Percentiles rank a stretch among this genome's conserved stretches.
Conservation (phyloP, 805 yeast genomes). For the Starmerella apis region DNA sequence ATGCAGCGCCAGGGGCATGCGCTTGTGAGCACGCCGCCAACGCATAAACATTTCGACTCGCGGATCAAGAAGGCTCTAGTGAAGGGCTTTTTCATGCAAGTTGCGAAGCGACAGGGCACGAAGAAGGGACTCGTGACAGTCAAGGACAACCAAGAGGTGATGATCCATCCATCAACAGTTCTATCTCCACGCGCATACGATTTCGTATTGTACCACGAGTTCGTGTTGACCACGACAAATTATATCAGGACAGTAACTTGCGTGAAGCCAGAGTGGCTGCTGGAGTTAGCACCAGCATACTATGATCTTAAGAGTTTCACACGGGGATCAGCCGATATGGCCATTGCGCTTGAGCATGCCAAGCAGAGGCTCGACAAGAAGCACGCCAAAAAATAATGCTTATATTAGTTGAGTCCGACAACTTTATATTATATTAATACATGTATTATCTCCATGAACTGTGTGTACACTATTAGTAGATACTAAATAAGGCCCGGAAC, state of each 20-base stretch:
- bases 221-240: constrained; percentile 85
- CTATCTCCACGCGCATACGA: constrained; percentile 80
- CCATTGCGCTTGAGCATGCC: constrained; percentile 56
- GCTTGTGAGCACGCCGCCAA: constrained; percentile 56
- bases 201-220: constrained; percentile 91
- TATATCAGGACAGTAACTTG: constrained; percentile 90
- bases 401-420: too few relatives aligned
- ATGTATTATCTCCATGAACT: too few relatives aligned
- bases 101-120: constrained; percentile 76
- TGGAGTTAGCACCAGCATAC: constrained; percentile 67
- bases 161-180: constrained; percentile 79
- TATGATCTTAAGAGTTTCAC: constrained; percentile 52
- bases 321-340: constrained; percentile 65
- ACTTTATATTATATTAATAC: too few relatives aligned
- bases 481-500: too few relatives aligned
- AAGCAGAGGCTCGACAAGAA: constrained; percentile 24
- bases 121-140: constrained; percentile 68
- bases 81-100: constrained; percentile 97
- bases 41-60: constrained; percentile 55
- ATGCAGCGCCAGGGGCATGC: constrained; percentile 76
- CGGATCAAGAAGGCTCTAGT: constrained; percentile 77
- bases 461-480: too few relatives aligned
- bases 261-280: constrained; percentile 84
- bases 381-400: constrained; percentile 1
- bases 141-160: constrained; percentile 91